Evolutionary conservation across 345 rosid genomes (phyloP), one percentile per base, ranked within the genome.

Genomic region (Angophora floribunda): DNA sequence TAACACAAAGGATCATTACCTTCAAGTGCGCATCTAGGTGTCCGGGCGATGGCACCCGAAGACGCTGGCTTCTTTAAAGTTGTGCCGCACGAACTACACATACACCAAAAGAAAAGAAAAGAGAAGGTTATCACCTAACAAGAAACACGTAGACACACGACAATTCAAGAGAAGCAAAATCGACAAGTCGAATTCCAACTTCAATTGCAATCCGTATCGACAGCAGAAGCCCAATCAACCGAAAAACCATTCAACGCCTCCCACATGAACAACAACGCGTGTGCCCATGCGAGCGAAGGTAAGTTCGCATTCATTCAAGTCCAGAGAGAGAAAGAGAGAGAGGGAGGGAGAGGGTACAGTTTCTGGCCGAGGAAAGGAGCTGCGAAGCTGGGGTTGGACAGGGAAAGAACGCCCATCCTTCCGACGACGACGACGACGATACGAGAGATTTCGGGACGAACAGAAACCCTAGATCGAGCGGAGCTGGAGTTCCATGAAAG

Each of bases 1-100:
- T 17, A 10, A 6, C 82, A 44, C 14, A 41, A 9, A 75, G 26
- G 86, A 80, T 10, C 22, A 85, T n/a, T 92, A 97, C 99, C 98
- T 93, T 94, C 99, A 88, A 91, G 88, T 9, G 97, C 89, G 90
- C 99, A 97, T 89, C 89, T 92, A 78, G 91, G 92, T 87, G 90
- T 90, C 92, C 93, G 89, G 2, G 88, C 86, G 91, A 22, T 52
- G 14, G 94, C 90, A 65, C 52, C 47, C 88, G n/a, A 87, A 67
- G 85, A 86, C 87, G 88, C 57, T 17, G 88, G 87, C 88, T 91
- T 88, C 50, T 53, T 91, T 22, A 59, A 17, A 52, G 26, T 92
- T 80, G 90, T 88, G 53, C 80, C 51, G 52, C 86, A 87, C 85
- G 86, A 87, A 80, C 96, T 92, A 91, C 63, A 86, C 50, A 52